Base-by-base conservation (phyloP, 1,284 basidiomycete species). In the Malassezia caprae region DNA sequence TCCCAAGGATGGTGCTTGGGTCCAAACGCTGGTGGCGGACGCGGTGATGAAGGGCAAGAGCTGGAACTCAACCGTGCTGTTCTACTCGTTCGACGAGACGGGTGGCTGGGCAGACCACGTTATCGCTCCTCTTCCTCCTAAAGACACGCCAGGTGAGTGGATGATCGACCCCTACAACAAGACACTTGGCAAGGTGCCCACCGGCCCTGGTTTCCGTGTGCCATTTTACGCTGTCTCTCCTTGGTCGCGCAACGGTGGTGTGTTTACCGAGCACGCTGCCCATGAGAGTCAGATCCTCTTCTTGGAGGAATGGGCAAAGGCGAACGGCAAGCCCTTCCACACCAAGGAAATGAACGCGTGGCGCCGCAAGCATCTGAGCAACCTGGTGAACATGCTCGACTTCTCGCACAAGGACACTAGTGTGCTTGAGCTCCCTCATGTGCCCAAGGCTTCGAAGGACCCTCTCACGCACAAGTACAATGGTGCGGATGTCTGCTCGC, bases 81-180 rank as follows among this genome's bases (percentile, higher is more conserved):
- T 70, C 45, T 56, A 67, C 26, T 67, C 65, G 8, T 70, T 67
- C 50, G 68, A 70, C 45, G 67, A 64, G 55, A 70, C 65, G 10
- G 67, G 68, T 17, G 68, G 68, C 12, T 68, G 60, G 59, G 61
- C 48, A 1, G 68, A 70, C 52, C 68, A 70, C 40, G 68, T 67
- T 15, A 52, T 61, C 31, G 35, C 48, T 7, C 51, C 51, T 5
- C 51, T 42, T 23, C 43, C 53, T 3, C 59, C 56, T 4, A 51
- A 53, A n/a, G 48, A 51, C n/a, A n/a, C 46, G 13, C 31, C 46
- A 24, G 61, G 61, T 32, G 68, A 70, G 50, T 70, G 62, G 60
- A 47, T 69, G n/a, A 19, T 48, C 7, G 58, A 70, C 45, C 64
- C 66, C 4, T 68, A 65, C 56, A 54, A 61, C 43, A 48, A 55